These are phyloP conservation scores for Trametes gibbosa DNA, from an alignment of 768 basidiomycete species.

Conservation along the genomic window DNA sequence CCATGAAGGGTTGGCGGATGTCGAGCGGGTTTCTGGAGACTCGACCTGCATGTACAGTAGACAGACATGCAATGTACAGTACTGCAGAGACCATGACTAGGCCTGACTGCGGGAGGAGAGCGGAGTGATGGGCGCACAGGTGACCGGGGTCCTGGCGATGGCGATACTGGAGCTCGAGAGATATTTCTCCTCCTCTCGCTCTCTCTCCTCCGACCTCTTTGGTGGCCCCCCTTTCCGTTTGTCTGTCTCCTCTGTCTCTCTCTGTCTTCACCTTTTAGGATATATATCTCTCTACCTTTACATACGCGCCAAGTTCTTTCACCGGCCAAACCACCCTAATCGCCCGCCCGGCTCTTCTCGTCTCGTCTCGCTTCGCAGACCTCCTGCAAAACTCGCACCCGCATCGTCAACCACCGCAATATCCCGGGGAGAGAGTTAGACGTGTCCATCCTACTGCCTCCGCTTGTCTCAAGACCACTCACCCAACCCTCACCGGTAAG, in stretches of 20 bases:
- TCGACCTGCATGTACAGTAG: too few species aligned
- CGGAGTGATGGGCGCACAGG: constrained; percentile 14
- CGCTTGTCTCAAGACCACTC: background rate
- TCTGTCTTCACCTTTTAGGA: constrained; percentile 31
- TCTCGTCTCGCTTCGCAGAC: constrained; percentile 19
- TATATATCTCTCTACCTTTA: constrained; percentile 35
- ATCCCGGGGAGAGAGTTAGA: constrained; percentile 27
- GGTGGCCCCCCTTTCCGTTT: constrained; percentile 29
- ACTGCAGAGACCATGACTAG: background rate
- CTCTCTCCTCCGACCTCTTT: constrained; percentile 21
- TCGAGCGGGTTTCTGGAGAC: too few species aligned
- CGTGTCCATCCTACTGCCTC: constrained; percentile 21
- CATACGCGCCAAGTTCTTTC: constrained; percentile 26
- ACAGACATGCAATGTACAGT: background rate
- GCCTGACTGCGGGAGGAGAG: constrained; percentile 1
- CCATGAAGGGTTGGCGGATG: too few species aligned
- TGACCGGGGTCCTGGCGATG: constrained; percentile 27
- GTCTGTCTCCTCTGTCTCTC: constrained; percentile 32
- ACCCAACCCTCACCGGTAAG: constrained; percentile 11
- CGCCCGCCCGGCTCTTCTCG: constrained; percentile 27
- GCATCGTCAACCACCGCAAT: constrained; percentile 16
- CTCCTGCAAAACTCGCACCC: constrained; percentile 20
- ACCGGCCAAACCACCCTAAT: constrained; percentile 28
- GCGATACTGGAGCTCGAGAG: constrained; percentile 23
- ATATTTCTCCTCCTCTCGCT: constrained; percentile 29